Base-by-base conservation (phyloP, 208 protist species). In the Wallacemonas sp. region DNA sequence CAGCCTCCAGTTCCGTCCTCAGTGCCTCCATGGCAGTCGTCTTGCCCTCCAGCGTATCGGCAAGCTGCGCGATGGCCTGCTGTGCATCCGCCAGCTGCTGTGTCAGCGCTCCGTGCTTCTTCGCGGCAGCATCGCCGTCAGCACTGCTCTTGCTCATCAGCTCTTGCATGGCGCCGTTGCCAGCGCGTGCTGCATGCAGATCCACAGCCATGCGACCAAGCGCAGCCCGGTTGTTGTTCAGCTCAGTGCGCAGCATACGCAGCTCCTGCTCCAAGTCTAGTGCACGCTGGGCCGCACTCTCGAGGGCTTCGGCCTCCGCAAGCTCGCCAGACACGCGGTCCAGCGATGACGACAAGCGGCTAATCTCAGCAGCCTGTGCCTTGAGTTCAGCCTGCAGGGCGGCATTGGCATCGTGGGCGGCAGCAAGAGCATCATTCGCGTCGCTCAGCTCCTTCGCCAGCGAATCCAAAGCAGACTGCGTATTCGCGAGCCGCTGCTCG, bases 201-300 rank as follows among this genome's bases (percentile, higher is more conserved):
- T 38, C 19, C 14, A 32, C 67, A 19, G 30, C 26, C 44, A 49
- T 34, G 4, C 32, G 39, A 29, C 30, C 41, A 26, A 67, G 52
- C 32, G 61, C 48, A 5, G 32, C 38, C 6, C 27, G 24, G 17
- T 14, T 46, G 3, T 34, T 49, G 52, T 17, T 61, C 63, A 52
- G 36, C 48, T 39, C 29, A 47, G 33, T 36, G 38, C 21, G 29
- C 0, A 24, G 30, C 0, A 12, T 33, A 3, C 30, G 43, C 65
- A 68, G 64, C 26, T 68, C 70, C 1, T 41, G 48, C 17, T 68
- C 68, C 14, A 83, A 70, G 16, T 56, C 58, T 26, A 68, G 62
- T 1, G 36, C 47, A 21, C 63, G 64, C 1, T 29, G 48, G 8
- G 26, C 38, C 12, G 24, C 21, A 19, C 63, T 65, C 26, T 72